Evolutionary conservation across 257 asterid species (phyloP).

Genomic region (Ilex aquifolium): DNA sequence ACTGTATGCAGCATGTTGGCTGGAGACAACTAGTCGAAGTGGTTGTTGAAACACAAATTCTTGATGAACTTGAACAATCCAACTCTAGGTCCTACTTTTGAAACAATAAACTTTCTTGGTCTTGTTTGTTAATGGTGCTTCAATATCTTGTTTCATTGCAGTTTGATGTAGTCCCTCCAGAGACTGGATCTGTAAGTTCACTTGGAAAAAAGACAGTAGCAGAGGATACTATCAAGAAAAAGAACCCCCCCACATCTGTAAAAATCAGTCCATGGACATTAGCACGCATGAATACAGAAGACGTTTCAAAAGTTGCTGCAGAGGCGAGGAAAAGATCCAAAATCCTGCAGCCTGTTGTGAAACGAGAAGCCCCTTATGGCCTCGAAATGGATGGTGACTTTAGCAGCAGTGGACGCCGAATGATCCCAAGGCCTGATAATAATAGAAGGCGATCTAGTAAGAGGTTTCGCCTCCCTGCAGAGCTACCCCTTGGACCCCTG

Average conservation of each 20-base stretch:
- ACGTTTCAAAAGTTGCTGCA: conserved; percentile 90
- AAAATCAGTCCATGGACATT: conserved; percentile 96
- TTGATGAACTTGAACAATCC: background rate
- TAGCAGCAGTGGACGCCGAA: conserved; percentile 61
- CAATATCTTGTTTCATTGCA: conserved; percentile 23
- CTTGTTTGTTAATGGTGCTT: no score
- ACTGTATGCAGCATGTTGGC: no score
- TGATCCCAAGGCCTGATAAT: conserved; percentile 44
- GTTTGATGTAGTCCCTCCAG: conserved; percentile 89
- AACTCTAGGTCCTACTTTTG: background rate
- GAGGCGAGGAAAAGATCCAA: conserved; percentile 92
- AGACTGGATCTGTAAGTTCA: conserved; percentile 73
- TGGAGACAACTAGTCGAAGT: no score
- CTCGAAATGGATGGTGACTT: conserved; percentile 60
- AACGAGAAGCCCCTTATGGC: conserved; percentile 37
- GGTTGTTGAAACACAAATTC: background rate
- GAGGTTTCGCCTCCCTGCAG: conserved; percentile 81
- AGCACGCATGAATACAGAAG: conserved; percentile 87
- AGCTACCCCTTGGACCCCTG: conserved; percentile 47
- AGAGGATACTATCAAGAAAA: conserved; percentile 69
- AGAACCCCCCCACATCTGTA: conserved; percentile 66
- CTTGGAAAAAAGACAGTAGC: conserved; percentile 51
- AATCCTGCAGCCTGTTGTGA: conserved; percentile 60
- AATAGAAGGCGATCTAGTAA: conserved; percentile 62
- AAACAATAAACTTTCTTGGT: no score